Base-by-base conservation (phyloP, 257 asterid genomes). In the Solanum lignicaule region DNA sequence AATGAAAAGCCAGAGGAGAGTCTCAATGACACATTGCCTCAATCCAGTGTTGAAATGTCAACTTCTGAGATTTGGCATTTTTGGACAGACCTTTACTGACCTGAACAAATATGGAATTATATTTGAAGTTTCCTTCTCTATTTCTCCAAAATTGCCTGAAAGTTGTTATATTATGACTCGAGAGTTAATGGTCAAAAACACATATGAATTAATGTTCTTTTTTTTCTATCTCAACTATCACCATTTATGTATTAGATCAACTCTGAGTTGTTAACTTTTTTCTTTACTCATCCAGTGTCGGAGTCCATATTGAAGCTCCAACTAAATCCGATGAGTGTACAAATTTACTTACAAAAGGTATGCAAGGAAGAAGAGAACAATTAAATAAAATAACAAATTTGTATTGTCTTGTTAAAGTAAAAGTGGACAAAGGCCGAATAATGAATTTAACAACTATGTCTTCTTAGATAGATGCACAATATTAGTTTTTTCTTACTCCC, bases 11-110 rank as follows among this genome's bases (percentile, higher is more conserved):
- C 4, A 11, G 5, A 41, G 48, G 62, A 25, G 71, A 62, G 13
- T 33, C 27, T 13, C 39, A 35, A 87, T 55, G 71, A 88, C 96
- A 91, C 92, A 95, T 98, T 52, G 98, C 98, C 90, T 94, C 99
- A 90, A 96, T 96, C 98, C 98, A 94, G 91, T 94, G 98, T 86
- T 94, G 98, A 90, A 95, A 96, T 89, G 99, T 97, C 91, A 96
- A 91, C 88, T 92, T 90, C 87, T 94, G 98, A 65, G 99, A 98
- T 89, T 92, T 94, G 81, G 79, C 96, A 89, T 95, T 95, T 89
- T 90, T 88, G 14, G 98, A 93, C 74, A 96, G 86, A 62, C 98
- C 99, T 90, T 94, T 93, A 84, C 98, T 98, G 88, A 96, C 98
- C 98, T 96, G 94, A 72, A 21, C 88, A 92, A 83, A 35, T 78